A percentile compares a stretch with the other conserved stretches of the same genome.
phyloP scores from a whole-genome alignment of 1,284 basidiomycete genomes.

The Fistulina hepatica region DNA sequence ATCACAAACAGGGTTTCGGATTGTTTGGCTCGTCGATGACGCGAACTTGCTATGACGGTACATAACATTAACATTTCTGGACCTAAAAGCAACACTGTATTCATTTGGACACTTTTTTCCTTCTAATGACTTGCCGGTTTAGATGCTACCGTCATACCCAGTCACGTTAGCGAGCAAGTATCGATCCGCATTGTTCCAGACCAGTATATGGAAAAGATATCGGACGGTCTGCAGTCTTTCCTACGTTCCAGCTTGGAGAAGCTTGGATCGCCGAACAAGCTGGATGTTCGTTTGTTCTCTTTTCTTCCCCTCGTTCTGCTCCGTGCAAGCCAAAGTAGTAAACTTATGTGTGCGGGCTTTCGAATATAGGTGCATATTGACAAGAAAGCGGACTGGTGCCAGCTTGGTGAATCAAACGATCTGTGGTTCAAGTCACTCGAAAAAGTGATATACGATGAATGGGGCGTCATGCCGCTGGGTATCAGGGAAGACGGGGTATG shows the following conservation, averaged over 20 bases:
- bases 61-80: slow-evolving; percentile 65
- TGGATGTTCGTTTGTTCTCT: slow-evolving; percentile 37
- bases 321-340: slow-evolving; percentile 37
- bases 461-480: slow-evolving; percentile 74
- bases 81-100: slow-evolving; percentile 46
- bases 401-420: slow-evolving; percentile 77
- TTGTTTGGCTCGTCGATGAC: slow-evolving; percentile 66
- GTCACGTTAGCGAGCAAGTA: slow-evolving; percentile 70
- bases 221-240: slow-evolving; percentile 48
- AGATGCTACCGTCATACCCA: slow-evolving; percentile 85
- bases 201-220: slow-evolving; percentile 70
- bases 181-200: slow-evolving; percentile 92
- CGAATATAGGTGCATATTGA: too few species aligned
- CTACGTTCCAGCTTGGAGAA: slow-evolving; percentile 50
- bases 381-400: slow-evolving; percentile 92
- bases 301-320: slow-evolving; percentile 1
- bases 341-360: too few species aligned
- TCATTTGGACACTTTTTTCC: background rate
- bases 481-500: slow-evolving; percentile 90
- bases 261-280: slow-evolving; percentile 57
- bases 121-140: slow-evolving; percentile 1
- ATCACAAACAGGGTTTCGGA: slow-evolving; percentile 57
- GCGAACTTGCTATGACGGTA: slow-evolving; percentile 65
- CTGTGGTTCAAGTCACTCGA: slow-evolving; percentile 80
- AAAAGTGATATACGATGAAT: slow-evolving; percentile 72